Base-by-base conservation (phyloP, 257 asterid genomes). In the Scutellaria galericulata region DNA sequence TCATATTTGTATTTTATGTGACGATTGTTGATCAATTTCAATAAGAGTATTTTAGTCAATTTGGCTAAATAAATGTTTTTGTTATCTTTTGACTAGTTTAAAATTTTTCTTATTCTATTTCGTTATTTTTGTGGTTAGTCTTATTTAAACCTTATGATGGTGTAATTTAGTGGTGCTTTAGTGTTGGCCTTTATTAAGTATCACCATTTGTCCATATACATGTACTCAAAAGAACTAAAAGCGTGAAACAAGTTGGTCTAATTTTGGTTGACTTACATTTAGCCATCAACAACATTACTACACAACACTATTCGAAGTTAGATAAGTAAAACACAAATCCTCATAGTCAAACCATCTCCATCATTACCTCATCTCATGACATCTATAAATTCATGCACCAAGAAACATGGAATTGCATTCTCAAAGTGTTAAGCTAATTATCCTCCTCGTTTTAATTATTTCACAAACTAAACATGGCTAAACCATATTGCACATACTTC, bases 321-420 rank as follows among this genome's bases (percentile, higher is more conserved):
- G 60, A n/a, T 24, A 12, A 71, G 31, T n/a, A 37, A 27, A 35
- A 14, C 8, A 1, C 20, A 41, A 73, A 64, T 31, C 27, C 15
- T 13, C 5, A 12, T 31, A 59, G 74, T 79, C 77, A 64, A 74
- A 61, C 55, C 64, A 70, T 74, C 73, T 10, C 75, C 71, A 53
- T 56, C 79, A 58, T 11, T 2, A 69, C 0, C 58, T n/a, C 75
- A 45, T 40, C 51, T 60, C 53, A 14, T 31, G 9, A 42, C 39
- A 39, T 31, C 82, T 81, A 77, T 81, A 81, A 81, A 81, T 81
- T 70, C 68, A 64, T 46, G 75, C 72, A 67, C 74, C 72, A 52
- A 47, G 3, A 6, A 48, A 57, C 39, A 35, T 68, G 71, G 75
- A 65, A n/a, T 11, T 14, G 39, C 57, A 69, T 11, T 62, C 75